phyloP scores from a whole-genome alignment of 257 asterid species.

The Solanum gandarillasii region DNA sequence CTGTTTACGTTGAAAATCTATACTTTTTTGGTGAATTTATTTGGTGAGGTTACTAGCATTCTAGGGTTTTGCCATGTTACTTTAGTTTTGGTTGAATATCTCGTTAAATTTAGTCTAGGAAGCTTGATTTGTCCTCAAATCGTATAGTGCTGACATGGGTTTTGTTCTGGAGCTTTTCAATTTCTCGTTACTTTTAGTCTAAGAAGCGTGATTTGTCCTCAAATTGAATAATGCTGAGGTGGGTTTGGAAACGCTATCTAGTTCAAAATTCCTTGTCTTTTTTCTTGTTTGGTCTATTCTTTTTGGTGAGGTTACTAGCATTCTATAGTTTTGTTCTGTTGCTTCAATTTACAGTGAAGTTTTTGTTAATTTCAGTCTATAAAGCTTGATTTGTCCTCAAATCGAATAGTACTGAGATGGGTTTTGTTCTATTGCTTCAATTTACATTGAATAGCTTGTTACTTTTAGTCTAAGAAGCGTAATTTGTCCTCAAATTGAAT shows the following conservation, averaged over 20 bases:
- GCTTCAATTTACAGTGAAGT: not conserved
- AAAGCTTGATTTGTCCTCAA: not conserved
- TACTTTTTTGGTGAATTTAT: not conserved
- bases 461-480: not conserved
- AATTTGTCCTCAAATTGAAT: not conserved
- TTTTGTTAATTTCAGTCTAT: not conserved
- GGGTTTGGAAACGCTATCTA: not conserved
- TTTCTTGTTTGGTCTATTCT: not conserved
- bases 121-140: not conserved
- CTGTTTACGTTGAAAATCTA: not conserved
- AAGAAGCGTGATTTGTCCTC: not conserved
- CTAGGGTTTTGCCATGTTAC: not conserved
- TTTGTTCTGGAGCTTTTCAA: not conserved
- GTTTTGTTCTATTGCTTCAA: not conserved
- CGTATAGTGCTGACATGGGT: not conserved
- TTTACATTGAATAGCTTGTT: not conserved
- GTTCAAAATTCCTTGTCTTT: not conserved
- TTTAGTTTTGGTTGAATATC: not conserved
- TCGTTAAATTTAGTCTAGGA: not conserved
- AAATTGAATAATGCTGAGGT: not conserved
- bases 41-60: not conserved
- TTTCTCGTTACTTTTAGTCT: not conserved
- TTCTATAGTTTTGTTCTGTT: not conserved
- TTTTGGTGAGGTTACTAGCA: not conserved
- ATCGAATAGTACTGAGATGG: not conserved